phyloP scores from a whole-genome alignment of 1,284 basidiomycete species.

The Apiotrichum gracile region DNA sequence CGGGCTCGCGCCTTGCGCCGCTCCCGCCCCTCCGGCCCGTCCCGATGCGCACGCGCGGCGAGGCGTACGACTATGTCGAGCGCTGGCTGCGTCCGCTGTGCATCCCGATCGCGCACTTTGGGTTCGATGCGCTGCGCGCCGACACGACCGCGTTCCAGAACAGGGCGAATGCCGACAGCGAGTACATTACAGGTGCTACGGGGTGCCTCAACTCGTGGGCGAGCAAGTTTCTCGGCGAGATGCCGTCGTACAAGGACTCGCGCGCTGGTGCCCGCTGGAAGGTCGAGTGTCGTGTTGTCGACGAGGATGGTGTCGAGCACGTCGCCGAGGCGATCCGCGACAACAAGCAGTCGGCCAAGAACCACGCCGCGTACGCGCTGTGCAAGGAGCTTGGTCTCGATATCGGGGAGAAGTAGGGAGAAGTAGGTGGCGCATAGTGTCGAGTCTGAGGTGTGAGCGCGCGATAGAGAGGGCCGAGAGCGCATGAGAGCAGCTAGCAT shows the following conservation, averaged over 20 bases:
- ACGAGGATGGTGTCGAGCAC: conserved; percentile 9
- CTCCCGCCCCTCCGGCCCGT: not conserved
- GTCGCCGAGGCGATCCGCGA: conserved; percentile 20
- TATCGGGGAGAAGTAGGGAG: not conserved
- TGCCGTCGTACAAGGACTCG: conserved; percentile 3
- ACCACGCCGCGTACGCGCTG: conserved; percentile 32
- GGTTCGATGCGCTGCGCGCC: conserved; percentile 15
- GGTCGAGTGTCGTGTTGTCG: not conserved
- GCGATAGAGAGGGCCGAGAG: too few relatives aligned
- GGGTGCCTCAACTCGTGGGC: conserved; percentile 6
- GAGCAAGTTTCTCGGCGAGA: not conserved
- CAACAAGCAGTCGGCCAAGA: conserved; percentile 28
- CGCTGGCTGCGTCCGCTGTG: conserved; percentile 36
- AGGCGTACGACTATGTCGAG: conserved; percentile 28
- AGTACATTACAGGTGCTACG: not conserved
- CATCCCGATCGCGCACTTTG: conserved; percentile 27
- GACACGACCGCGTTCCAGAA: not conserved
- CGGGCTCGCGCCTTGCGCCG: not conserved
- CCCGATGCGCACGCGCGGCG: conserved; percentile 21
- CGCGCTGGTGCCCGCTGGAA: conserved; percentile 2
- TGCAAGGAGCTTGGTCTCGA: conserved; percentile 20
- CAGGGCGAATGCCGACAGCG: not conserved
- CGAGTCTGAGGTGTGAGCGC: too few relatives aligned
- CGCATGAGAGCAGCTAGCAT: not conserved
- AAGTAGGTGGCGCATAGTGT: not conserved